Base-by-base conservation (phyloP, 2,329 filamentous ascomycete species). In the Phyllosticta citriasiana region DNA sequence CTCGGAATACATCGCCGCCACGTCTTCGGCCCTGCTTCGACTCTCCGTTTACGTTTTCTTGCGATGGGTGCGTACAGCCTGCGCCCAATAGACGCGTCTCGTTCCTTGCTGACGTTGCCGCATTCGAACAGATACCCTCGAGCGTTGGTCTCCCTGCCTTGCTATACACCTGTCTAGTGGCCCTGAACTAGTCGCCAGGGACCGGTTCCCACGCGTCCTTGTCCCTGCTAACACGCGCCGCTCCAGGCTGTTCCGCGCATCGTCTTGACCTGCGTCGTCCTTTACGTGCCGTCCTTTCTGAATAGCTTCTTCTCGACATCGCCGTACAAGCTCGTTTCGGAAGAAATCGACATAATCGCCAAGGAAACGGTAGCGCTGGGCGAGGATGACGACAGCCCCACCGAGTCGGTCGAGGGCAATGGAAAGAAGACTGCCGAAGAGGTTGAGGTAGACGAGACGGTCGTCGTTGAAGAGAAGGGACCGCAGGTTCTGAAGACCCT, bases 271-370 rank as follows among this genome's bases (percentile, higher is more conserved):
- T 75, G 88, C 2, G 85, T 88, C 63, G 84, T 82, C 25, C 73
- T 90, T 62, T 90, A 89, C 66, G 70, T 86, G 0, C 80, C 86
- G 0, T 78, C 85, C 0, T 89, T 88, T 72, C 71, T 88, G 57
- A 75, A 78, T 12, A 83, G 80, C 66, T 85, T 83, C 69, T 72
- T 82, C 26, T 78, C 78, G 16, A 82, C 83, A 61, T 78, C 84
- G 6, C 77, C 81, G 62, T 82, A 85, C 67, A 77, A 83, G 55
- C 69, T 88, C 4, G 73, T 87, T 25, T 75, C 74, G 14, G 84
- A 87, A 65, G 77, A 86, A 64, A 75, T 87, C 24, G 81, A 87
- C 55, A 57, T 74, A 25, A 73, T 78, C 22, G 73, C 75, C 2
- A 74, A 71, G 59, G 74, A 78, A 52, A 73, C 70, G 0, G 70